Conservation (phyloP, 2,329 filamentous ascomycete genomes). For the Fusarium pseudocircinatum region DNA sequence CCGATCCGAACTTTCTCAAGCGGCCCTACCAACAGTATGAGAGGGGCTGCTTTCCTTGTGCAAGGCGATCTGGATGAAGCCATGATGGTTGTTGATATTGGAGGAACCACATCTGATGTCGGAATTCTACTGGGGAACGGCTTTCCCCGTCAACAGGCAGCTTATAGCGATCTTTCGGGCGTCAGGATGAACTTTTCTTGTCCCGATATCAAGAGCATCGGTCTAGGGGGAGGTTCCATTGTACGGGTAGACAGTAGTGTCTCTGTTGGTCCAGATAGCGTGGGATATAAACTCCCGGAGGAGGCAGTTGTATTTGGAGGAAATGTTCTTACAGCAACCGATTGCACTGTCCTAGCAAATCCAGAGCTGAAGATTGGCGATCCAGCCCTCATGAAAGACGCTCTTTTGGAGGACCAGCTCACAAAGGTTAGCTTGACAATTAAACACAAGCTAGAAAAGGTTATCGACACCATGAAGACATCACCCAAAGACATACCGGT, state of each 20-base stretch:
- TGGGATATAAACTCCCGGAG: slow-evolving; percentile 64
- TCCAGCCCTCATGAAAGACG: slow-evolving; percentile 46
- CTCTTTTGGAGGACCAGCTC: slow-evolving; percentile 48
- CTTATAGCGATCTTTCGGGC: slow-evolving; percentile 69
- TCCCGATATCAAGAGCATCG: slow-evolving; percentile 68
- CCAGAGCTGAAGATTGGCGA: slow-evolving; percentile 54
- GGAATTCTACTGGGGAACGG: slow-evolving; percentile 69
- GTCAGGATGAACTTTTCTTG: slow-evolving; percentile 70
- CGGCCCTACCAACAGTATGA: slow-evolving; percentile 71
- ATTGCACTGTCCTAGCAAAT: slow-evolving; percentile 56
- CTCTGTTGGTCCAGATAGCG: slow-evolving; percentile 69
- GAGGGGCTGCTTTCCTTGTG: slow-evolving; percentile 68
- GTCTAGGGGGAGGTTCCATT: slow-evolving; percentile 67
- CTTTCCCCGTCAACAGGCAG: slow-evolving; percentile 70
- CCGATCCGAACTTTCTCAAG: slow-evolving; percentile 71
- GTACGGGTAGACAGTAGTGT: slow-evolving; percentile 54
- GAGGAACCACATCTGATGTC: slow-evolving; percentile 73
- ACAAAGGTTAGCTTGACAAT: slow-evolving; percentile 52
- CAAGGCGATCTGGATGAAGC: slow-evolving; percentile 50
- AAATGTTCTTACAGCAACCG: slow-evolving; percentile 66
- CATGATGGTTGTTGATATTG: slow-evolving; percentile 72
- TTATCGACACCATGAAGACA: slow-evolving; percentile 71
- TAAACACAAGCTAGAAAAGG: slow-evolving; percentile 62
- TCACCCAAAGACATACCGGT: slow-evolving; percentile 68
- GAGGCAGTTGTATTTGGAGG: slow-evolving; percentile 68